Base-by-base conservation (phyloP, 495 filamentous ascomycete species). In the Penicillium lividum region DNA sequence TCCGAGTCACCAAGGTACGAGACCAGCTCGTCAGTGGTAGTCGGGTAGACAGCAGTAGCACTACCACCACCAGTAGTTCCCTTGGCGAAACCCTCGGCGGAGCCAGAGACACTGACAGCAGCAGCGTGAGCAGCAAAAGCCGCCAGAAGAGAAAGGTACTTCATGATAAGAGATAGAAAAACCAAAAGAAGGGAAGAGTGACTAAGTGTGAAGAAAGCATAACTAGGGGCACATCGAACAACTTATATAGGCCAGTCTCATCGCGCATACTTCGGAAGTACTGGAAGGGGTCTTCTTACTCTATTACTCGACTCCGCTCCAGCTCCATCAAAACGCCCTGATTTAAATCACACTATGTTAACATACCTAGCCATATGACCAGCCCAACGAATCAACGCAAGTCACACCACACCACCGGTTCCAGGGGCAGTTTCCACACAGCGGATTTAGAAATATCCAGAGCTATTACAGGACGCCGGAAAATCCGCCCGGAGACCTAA, bases 11-110 rank as follows among this genome's bases (percentile, higher is more conserved):
- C 71, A 29, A 77, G 67, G 64, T 77, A 77, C 42, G 74, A 75
- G 70, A 75, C 71, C 65, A 77, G 71, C 71, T 77, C 72, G 57
- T 68, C 68, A 46, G 57, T 74, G 55, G 67, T 66, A 43, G 47
- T 52, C n/a, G 74, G 74, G 56, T 77, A 77, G 50, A 77, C 74
- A 29, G 74, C 57, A 38, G 64, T 61, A 33, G 74, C 74, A 56
- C 47, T 59, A 49, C 74, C 74, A 67, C 74, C 74, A 51, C 74
- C 74, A 27, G 76, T 78, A 8, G 72, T 68, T 46, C 71, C 74
- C 53, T 70, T 63, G 34, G 74, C 74, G 58, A 77, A 77, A 60
- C 74, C 74, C 63, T 77, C 74, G 42, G 74, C 74, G 33, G 72
- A 50, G 36, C 74, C 74, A 31, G 67, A 64, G 42, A 77, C 74